Percentiles rank a stretch among this genome's conserved stretches.
These are phyloP conservation scores for Aeschynomene evenia DNA, from an alignment of 306 rosid species.

Conservation along the genomic window DNA sequence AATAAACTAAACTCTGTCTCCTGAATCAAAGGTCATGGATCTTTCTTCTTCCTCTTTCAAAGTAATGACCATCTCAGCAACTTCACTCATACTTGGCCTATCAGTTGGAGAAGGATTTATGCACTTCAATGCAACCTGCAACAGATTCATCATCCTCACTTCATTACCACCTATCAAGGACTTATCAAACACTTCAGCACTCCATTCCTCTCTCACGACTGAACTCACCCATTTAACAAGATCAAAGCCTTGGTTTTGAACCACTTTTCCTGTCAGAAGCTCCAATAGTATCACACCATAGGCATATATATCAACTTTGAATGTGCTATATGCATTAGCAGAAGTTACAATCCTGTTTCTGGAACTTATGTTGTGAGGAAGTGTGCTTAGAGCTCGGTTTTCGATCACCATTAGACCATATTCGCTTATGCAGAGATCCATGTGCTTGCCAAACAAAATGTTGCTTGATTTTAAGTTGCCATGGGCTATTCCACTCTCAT, in stretches of 20 bases:
- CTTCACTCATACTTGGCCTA: slow-evolving; percentile 45
- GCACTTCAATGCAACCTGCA: slow-evolving; percentile 53
- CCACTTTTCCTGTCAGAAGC: slow-evolving; percentile 54
- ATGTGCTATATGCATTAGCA: slow-evolving; percentile 30
- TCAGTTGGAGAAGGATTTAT: slow-evolving; percentile 38
- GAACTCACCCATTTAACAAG: slow-evolving; percentile 50
- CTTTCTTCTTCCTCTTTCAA: slow-evolving; percentile 50
- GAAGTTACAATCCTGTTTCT: slow-evolving; percentile 7
- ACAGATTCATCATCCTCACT: slow-evolving; percentile 58
- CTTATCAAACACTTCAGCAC: slow-evolving; percentile 45
- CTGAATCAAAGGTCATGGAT: slow-evolving; percentile 34
- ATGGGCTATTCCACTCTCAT: slow-evolving; percentile 42
- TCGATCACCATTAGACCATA: slow-evolving; percentile 54
- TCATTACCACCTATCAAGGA: slow-evolving; percentile 44
- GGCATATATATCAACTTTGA: slow-evolving; percentile 50
- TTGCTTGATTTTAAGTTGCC: slow-evolving; percentile 58
- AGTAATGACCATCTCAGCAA: slow-evolving; percentile 30
- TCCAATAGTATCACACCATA: slow-evolving; percentile 60
- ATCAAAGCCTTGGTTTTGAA: slow-evolving; percentile 44
- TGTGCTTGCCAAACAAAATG: slow-evolving; percentile 48
- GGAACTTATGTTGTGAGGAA: slow-evolving; percentile 5
- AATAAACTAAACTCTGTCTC: background rate
- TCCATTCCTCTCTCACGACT: slow-evolving; percentile 56
- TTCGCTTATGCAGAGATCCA: slow-evolving; percentile 54
- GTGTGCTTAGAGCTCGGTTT: slow-evolving; percentile 31